Evolutionary conservation across 1,284 basidiomycete species (phyloP).

Genomic region (Pseudozyma hubeiensis): DNA sequence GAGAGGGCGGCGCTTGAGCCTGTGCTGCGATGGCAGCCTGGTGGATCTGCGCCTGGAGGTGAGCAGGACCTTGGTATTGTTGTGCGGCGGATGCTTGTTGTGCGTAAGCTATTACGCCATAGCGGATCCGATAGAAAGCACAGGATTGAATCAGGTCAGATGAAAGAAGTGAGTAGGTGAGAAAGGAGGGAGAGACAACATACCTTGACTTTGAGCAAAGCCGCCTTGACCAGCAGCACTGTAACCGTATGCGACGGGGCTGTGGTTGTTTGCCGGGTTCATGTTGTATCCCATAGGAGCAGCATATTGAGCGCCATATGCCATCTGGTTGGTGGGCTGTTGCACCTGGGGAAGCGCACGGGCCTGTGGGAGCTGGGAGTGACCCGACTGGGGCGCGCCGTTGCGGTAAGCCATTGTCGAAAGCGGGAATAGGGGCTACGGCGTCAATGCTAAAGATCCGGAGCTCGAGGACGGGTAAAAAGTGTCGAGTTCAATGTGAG

Average conservation of each 20-base stretch:
- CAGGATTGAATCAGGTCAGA: neutral
- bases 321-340: conserved; percentile 59
- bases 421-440: neutral
- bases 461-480: no score
- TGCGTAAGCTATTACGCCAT: conserved; percentile 46
- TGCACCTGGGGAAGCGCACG: conserved; percentile 52
- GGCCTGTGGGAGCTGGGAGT: conserved; percentile 38
- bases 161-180: neutral
- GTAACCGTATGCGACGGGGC: conserved; percentile 52
- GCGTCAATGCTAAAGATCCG: neutral
- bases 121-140: neutral
- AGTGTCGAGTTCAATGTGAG: no score
- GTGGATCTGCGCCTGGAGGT: conserved; percentile 62
- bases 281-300: conserved; percentile 56
- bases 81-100: conserved; percentile 47
- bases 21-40: conserved; percentile 62
- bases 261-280: conserved; percentile 33
- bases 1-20: conserved; percentile 61
- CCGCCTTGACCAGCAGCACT: conserved; percentile 60
- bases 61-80: conserved; percentile 42
- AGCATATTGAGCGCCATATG: conserved; percentile 61
- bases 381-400: conserved; percentile 32
- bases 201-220: conserved; percentile 63
- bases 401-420: conserved; percentile 47
- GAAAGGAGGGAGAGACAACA: conserved; percentile 12